Evolutionary conservation across 78 protist genomes (phyloP), one percentile per base, ranked within the genome.

Genomic region (Tieghemostelium lacteum): DNA sequence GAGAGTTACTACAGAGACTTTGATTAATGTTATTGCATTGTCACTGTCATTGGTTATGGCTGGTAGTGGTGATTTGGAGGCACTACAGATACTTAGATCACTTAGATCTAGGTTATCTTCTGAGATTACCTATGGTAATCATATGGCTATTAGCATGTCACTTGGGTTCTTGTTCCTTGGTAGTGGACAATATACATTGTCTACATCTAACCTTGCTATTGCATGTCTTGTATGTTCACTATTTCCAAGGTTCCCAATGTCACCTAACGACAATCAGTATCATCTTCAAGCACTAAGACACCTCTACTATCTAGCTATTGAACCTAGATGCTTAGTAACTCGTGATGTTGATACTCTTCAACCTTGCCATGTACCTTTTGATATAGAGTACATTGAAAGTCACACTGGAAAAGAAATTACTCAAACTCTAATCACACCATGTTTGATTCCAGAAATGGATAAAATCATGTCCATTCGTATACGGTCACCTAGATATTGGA

Each of bases 251-350:
- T 95, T 73, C 67, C 96, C 98, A 40, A 14, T 6, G 2, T 54
- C 45, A 39, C 31, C 92, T 22, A 6, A 85, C 12, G 98, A 96
- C 42, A 92, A 92, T 62, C 70, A 80, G 12, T 96, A 95, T 73
- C 97, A 96, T 88, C 65, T 95, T 24, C 98, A 96, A 75, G 97
- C 95, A 28, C 70, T 96, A 0, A 69, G 98, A n/a, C 98, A 96
- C 62, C 52, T 96, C 42, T 96, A 95, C 54, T 96, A 85, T 33
- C 70, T 96, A 20, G 98, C 98, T 1, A 57, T 77, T 24, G 96
- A 95, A 57, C 92, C 93, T 19, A 37, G 98, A 24, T 75, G 95
- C 52, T 36, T 95, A n/a, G 75, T 92, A 26, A 70, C 96, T 26
- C 19, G 64, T 14, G 97, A 96, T 52, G 96, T 95, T 39, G 96